Conservation (phyloP, 2,329 filamentous ascomycete species). For the Pseudohalonectria lignicola region DNA sequence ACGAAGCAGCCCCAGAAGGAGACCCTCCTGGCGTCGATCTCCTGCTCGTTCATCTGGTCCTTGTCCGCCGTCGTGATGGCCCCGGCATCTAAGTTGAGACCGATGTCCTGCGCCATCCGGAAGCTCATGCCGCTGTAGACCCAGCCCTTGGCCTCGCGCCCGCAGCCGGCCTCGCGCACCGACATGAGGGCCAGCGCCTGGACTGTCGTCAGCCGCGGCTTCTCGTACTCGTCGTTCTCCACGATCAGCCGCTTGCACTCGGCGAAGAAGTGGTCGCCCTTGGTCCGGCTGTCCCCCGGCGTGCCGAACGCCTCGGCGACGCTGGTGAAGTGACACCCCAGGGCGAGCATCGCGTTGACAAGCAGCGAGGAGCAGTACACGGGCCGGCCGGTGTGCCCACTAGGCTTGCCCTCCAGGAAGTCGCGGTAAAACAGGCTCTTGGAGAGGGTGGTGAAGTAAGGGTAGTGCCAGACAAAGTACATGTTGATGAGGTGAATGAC, state of each 20-base stretch:
- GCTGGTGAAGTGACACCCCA: slow-evolving; percentile 88
- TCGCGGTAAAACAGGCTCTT: slow-evolving; percentile 80
- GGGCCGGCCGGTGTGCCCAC: slow-evolving; percentile 38
- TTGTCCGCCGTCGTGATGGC: slow-evolving; percentile 44
- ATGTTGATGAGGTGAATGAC: slow-evolving; percentile 85
- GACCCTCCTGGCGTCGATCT: slow-evolving; percentile 79
- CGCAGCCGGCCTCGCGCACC: slow-evolving; percentile 88
- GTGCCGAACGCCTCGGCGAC: slow-evolving; percentile 60
- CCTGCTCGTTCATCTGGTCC: slow-evolving; percentile 58
- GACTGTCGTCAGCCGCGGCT: slow-evolving; percentile 76
- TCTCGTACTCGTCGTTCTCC: slow-evolving; percentile 88
- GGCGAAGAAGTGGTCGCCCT: slow-evolving; percentile 91
- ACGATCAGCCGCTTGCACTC: slow-evolving; percentile 85
- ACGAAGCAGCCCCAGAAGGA: slow-evolving; percentile 98
- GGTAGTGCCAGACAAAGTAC: slow-evolving; percentile 98
- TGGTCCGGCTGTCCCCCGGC: slow-evolving; percentile 67
- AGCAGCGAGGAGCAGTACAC: slow-evolving; percentile 81
- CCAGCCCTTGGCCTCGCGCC: slow-evolving; percentile 91
- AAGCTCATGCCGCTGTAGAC: slow-evolving; percentile 98
- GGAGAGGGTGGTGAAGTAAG: slow-evolving; percentile 86
- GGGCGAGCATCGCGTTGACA: slow-evolving; percentile 86
- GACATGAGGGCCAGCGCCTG: slow-evolving; percentile 94
- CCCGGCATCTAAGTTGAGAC: slow-evolving; percentile 73
- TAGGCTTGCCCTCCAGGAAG: slow-evolving; percentile 60
- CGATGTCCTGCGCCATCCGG: slow-evolving; percentile 91